A percentile compares a stretch with the other conserved stretches of the same genome.
phyloP scores from a whole-genome alignment of 345 rosid species.

The Melaleuca alternifolia region DNA sequence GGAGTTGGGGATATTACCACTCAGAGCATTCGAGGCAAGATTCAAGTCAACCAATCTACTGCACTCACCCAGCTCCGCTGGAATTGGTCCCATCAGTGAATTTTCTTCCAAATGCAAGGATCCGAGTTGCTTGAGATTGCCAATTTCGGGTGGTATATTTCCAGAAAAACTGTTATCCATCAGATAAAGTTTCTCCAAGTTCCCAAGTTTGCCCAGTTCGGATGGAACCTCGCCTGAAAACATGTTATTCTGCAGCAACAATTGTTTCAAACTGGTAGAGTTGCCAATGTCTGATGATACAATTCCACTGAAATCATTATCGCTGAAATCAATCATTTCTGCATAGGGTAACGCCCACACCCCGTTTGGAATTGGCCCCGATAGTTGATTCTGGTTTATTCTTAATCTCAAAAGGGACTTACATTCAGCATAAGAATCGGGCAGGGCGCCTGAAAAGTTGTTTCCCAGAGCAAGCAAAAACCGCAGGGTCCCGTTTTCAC shows the following conservation, averaged over 20 bases:
- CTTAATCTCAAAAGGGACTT: slow-evolving; percentile 55
- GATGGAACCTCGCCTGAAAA: slow-evolving; percentile 59
- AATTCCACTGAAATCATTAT: slow-evolving; percentile 53
- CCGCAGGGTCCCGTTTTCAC: slow-evolving; percentile 31
- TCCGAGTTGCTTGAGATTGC: slow-evolving; percentile 42
- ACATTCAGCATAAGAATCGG: slow-evolving; percentile 51
- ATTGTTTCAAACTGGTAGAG: slow-evolving; percentile 39
- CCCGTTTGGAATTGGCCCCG: slow-evolving; percentile 47
- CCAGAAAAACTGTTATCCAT: slow-evolving; percentile 54
- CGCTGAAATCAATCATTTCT: slow-evolving; percentile 49
- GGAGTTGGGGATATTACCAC: slow-evolving; percentile 40
- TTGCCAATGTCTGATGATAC: slow-evolving; percentile 38
- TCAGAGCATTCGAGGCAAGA: slow-evolving; percentile 58
- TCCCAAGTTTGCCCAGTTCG: slow-evolving; percentile 41
- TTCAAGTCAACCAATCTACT: slow-evolving; percentile 55
- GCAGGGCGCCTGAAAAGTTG: slow-evolving; percentile 57
- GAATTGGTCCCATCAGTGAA: slow-evolving; percentile 50
- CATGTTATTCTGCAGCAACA: slow-evolving; percentile 49
- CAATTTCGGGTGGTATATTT: slow-evolving; percentile 41
- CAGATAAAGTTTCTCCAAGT: slow-evolving; percentile 49
- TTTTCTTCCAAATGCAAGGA: slow-evolving; percentile 67
- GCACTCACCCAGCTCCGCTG: slow-evolving; percentile 38
- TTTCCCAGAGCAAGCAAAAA: slow-evolving; percentile 55
- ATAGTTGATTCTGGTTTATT: slow-evolving; percentile 45
- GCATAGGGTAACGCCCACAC: slow-evolving; percentile 67